phyloP scores from a whole-genome alignment of 345 rosid species.

The Lepidium sativum region DNA sequence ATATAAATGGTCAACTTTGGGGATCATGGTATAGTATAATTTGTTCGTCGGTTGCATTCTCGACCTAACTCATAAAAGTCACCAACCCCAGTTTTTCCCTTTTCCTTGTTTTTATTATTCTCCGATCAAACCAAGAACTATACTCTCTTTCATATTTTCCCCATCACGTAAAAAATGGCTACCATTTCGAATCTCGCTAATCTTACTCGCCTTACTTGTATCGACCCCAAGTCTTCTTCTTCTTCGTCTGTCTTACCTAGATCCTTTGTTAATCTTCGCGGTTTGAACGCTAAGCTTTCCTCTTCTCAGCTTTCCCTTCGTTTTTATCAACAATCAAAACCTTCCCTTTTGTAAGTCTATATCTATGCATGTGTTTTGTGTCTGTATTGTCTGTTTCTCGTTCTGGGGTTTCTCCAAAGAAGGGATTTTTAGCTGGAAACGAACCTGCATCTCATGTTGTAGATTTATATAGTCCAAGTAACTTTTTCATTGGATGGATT shows the following conservation, averaged over 20 bases:
- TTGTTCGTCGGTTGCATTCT: not conserved
- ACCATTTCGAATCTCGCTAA: constrained; percentile 69
- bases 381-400: not conserved
- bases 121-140: constrained; percentile 14
- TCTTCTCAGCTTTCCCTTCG: constrained; percentile 44
- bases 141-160: not conserved
- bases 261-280: constrained; percentile 33
- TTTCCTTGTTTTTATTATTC: constrained; percentile 11
- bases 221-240: constrained; percentile 30
- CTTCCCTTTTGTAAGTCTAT: constrained; percentile 51
- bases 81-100: constrained; percentile 16
- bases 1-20: constrained; percentile 3
- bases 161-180: constrained; percentile 36
- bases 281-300: constrained; percentile 33
- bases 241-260: constrained; percentile 35
- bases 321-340: constrained; percentile 15
- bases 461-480: not conserved
- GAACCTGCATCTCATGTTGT: not conserved
- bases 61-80: constrained; percentile 15
- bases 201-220: constrained; percentile 31
- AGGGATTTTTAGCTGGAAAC: not conserved
- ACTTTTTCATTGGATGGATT: not conserved
- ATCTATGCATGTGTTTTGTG: not conserved
- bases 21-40: not conserved
- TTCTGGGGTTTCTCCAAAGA: not conserved